These are phyloP conservation scores for Marasmius tenuissimus DNA, from an alignment of 1,284 basidiomycete genomes.

Conservation along the genomic window DNA sequence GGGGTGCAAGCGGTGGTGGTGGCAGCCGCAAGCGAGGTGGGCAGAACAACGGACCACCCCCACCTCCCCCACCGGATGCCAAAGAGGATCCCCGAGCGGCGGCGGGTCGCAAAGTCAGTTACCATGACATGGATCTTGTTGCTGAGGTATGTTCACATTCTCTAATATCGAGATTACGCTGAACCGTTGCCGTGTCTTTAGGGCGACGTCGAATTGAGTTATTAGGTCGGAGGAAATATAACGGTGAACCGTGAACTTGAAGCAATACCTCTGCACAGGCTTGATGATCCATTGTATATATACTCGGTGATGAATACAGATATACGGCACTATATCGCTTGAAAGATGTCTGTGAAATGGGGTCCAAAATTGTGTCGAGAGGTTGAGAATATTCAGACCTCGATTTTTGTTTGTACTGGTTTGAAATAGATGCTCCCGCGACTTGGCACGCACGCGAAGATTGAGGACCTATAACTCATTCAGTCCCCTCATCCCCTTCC, in stretches of 20 bases:
- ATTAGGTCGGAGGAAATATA: constrained; percentile 39
- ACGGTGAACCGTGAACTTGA: background rate
- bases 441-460: background rate
- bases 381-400: background rate
- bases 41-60: constrained; percentile 48
- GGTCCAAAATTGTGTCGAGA: background rate
- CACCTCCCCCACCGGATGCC: constrained; percentile 79
- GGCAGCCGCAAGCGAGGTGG: constrained; percentile 23
- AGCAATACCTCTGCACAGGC: background rate
- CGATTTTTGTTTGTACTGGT: constrained; percentile 1
- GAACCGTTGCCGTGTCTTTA: constrained; percentile 14
- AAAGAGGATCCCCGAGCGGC: constrained; percentile 87
- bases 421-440: background rate
- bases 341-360: background rate
- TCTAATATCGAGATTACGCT: constrained; percentile 8
- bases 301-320: background rate
- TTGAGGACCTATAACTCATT: background rate
- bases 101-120: constrained; percentile 78
- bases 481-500: background rate
- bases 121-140: constrained; percentile 86
- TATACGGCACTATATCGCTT: background rate
- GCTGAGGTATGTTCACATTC: constrained; percentile 53
- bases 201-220: constrained; percentile 79
- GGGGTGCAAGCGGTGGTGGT: constrained; percentile 13
- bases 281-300: background rate